A percentile compares a stretch with the other conserved stretches of the same genome.
Conservation (phyloP, 345 rosid species). For the Eucalyptus cladocalyx region DNA sequence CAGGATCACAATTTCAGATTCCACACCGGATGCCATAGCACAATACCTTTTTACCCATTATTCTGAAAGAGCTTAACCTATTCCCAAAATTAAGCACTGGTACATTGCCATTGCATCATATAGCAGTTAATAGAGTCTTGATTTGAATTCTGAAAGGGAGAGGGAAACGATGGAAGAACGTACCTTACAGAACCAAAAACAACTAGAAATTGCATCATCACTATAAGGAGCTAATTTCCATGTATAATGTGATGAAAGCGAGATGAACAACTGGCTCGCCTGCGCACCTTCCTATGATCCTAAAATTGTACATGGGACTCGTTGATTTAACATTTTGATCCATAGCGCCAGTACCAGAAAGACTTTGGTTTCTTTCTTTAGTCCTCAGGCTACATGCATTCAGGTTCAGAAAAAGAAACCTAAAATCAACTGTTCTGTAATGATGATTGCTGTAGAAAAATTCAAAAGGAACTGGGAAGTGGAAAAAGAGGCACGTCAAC, state of each 20-base stretch:
- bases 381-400: constrained; percentile 4
- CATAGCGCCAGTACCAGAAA: background rate
- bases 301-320: background rate
- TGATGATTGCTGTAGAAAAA: background rate
- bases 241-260: background rate
- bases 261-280: background rate
- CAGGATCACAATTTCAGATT: background rate
- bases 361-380: background rate
- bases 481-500: background rate
- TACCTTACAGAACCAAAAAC: background rate
- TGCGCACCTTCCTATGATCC: background rate
- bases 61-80: background rate
- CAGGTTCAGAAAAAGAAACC: background rate
- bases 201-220: background rate
- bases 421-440: background rate
- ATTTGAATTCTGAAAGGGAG: background rate
- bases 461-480: background rate
- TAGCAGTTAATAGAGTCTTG: background rate
- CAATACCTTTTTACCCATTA: background rate
- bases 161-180: background rate
- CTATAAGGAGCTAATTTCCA: background rate
- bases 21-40: background rate
- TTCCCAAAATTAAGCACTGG: background rate
- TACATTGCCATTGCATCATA: background rate
- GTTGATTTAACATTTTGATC: background rate